phyloP scores from a whole-genome alignment of 1,139 yeast genomes.

The Diutina mesorugosa region DNA sequence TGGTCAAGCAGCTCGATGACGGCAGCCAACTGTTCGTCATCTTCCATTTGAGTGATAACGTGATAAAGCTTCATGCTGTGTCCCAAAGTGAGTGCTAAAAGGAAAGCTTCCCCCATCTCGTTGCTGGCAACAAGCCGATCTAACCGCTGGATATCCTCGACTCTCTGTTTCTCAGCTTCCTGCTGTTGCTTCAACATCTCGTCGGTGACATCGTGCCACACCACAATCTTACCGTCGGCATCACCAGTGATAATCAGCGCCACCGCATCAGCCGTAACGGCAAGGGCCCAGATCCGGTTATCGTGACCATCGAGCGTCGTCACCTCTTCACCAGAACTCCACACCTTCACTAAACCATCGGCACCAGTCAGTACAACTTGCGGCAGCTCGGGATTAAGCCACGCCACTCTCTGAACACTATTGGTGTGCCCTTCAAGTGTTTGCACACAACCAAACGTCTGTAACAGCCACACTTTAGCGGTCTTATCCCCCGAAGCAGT shows the following conservation, averaged over 20 bases:
- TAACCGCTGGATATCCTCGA: constrained; percentile 82
- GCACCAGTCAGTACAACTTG: constrained; percentile 84
- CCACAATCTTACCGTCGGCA: constrained; percentile 83
- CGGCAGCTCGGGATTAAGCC: constrained; percentile 48
- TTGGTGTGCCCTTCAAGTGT: constrained; percentile 94
- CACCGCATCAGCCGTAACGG: constrained; percentile 46
- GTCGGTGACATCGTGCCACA: constrained; percentile 83
- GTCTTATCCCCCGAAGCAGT: constrained; percentile 91
- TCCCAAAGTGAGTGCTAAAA: constrained; percentile 71
- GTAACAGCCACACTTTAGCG: constrained; percentile 76
- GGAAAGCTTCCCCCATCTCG: constrained; percentile 83
- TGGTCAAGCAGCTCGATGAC: constrained; percentile 48
- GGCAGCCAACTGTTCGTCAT: constrained; percentile 34
- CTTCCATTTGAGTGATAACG: constrained; percentile 46
- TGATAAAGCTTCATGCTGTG: constrained; percentile 78
- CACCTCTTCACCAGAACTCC: constrained; percentile 67
- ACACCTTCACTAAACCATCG: constrained; percentile 82
- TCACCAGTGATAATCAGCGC: constrained; percentile 71
- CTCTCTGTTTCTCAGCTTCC: constrained; percentile 38
- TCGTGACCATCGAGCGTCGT: constrained; percentile 85
- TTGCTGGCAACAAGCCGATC: constrained; percentile 56
- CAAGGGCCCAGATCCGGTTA: constrained; percentile 89
- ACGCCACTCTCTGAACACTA: constrained; percentile 68
- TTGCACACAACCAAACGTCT: constrained; percentile 58
- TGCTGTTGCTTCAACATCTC: constrained; percentile 38